phyloP scores from a whole-genome alignment of 768 basidiomycete species.

The Tulasnella sp. region DNA sequence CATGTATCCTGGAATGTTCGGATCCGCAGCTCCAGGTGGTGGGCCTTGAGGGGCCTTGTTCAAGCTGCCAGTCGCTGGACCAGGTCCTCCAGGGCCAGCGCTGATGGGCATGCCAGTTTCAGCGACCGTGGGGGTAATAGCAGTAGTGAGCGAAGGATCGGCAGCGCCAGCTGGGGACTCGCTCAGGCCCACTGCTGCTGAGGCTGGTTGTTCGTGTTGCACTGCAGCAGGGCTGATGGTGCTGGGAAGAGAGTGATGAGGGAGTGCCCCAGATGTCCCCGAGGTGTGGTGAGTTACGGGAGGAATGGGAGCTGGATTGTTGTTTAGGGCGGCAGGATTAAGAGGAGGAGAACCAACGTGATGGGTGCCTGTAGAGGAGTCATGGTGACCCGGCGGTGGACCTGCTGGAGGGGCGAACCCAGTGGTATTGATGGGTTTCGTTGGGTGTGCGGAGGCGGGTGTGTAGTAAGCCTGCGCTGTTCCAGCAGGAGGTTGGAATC shows the following conservation, averaged over 20 bases:
- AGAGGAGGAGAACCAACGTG: slow-evolving; percentile 16
- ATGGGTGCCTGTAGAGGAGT: background rate
- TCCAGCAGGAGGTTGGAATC: slow-evolving; percentile 8
- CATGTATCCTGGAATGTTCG: background rate
- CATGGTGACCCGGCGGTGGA: background rate
- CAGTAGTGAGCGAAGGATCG: slow-evolving; percentile 19
- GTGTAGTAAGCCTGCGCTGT: slow-evolving; percentile 10
- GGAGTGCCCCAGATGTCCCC: background rate
- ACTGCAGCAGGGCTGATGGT: background rate
- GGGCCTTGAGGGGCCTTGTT: slow-evolving; percentile 4
- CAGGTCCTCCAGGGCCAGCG: slow-evolving; percentile 46
- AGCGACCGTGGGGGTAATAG: slow-evolving; percentile 44
- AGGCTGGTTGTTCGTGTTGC: slow-evolving; percentile 28
- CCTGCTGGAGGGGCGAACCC: background rate
- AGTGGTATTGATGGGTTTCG: background rate
- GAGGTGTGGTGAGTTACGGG: slow-evolving; percentile 29
- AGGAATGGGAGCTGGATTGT: slow-evolving; percentile 20
- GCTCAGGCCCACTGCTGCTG: background rate
- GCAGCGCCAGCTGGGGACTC: slow-evolving; percentile 16
- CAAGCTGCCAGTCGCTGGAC: slow-evolving; percentile 52
- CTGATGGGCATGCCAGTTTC: slow-evolving; percentile 64
- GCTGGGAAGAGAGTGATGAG: background rate
- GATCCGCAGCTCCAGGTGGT: background rate
- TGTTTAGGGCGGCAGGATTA: slow-evolving; percentile 22
- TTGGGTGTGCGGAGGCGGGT: slow-evolving; percentile 7